phyloP scores from a whole-genome alignment of 1,284 basidiomycete species.

The Puccinia polysora region DNA sequence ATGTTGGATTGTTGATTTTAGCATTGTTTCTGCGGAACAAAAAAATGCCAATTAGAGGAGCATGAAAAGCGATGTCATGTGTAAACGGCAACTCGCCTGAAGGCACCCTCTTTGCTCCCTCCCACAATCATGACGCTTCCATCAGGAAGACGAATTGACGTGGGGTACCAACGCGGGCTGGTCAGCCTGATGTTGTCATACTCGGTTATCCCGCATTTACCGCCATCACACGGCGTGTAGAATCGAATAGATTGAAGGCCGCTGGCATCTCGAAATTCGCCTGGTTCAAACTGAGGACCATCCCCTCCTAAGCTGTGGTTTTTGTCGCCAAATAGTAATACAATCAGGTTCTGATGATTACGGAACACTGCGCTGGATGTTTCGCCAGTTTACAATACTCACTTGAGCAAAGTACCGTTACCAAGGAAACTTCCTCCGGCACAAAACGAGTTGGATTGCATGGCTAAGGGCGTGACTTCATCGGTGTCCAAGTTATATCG shows the following conservation, averaged over 20 bases:
- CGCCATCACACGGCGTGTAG: constrained; percentile 63
- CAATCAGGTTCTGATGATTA: background rate
- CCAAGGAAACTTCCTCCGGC: constrained; percentile 28
- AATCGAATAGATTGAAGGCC: constrained; percentile 70
- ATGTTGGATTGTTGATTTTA: constrained; percentile 27
- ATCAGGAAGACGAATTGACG: constrained; percentile 62
- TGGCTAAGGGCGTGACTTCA: background rate
- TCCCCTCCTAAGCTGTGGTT: constrained; percentile 6
- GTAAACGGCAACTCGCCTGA: constrained; percentile 47
- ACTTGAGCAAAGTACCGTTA: constrained; percentile 39
- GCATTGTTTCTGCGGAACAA: constrained; percentile 35
- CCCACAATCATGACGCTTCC: constrained; percentile 34
- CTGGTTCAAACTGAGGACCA: constrained; percentile 24
- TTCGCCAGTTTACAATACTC: background rate
- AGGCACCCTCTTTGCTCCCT: constrained; percentile 44
- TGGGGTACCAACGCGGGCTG: constrained; percentile 65
- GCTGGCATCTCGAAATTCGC: constrained; percentile 70
- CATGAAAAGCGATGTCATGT: constrained; percentile 23
- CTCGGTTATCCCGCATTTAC: constrained; percentile 63
- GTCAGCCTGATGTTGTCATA: constrained; percentile 63
- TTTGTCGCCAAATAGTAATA: background rate
- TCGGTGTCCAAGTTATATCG: constrained; percentile 30
- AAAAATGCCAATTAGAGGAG: background rate
- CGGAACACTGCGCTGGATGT: background rate
- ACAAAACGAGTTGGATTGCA: constrained; percentile 33